Base-by-base conservation (phyloP, 371 early-diverging fungal species). In the Mucor mucedo region DNA sequence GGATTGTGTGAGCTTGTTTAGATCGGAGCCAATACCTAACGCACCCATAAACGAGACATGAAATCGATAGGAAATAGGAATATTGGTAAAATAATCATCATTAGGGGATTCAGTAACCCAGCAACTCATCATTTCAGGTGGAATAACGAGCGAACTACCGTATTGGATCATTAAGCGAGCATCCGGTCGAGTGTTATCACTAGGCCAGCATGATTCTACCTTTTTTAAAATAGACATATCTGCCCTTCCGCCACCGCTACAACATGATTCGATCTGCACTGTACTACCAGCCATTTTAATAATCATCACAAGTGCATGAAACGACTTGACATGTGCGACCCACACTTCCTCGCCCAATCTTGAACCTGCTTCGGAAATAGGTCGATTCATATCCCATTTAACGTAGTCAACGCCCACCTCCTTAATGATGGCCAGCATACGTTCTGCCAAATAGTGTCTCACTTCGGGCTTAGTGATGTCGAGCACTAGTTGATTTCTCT, bases 321-420 rank as follows among this genome's bases (percentile, higher is more conserved):
- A 74, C 1, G 56, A 52, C 3, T 50, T 40, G 0, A 69, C 71
- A 33, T 71, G 67, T 1, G 45, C 59, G 2, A 66, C 49, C 72
- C 71, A 75, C 3, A 72, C 71, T 32, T 68, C 71, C 29, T 66
- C 29, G 11, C 45, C 61, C 21, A 58, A 28, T 6, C 28, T n/a
- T 11, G 62, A 57, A 9, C 68, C 65, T 27, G 66, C 66, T 53
- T 75, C 72, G 16, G 70, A 62, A 10, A 79, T 67, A 5, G 79
- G 77, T 16, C 82, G 58, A 28, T 82, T 82, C 76, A 79, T 78
- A 47, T 82, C 82, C 79, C 77, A 79, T 52, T 82, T 82, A 40
- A 79, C 73, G 62, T 74, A 82, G 29, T 76, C 75, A 13, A 80
- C 52, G 4, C 65, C 73, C 13, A 65, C 61, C 14, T 56, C 60